Conservation (phyloP, 164 flowering plant genomes). For the Berberis vulgaris region DNA sequence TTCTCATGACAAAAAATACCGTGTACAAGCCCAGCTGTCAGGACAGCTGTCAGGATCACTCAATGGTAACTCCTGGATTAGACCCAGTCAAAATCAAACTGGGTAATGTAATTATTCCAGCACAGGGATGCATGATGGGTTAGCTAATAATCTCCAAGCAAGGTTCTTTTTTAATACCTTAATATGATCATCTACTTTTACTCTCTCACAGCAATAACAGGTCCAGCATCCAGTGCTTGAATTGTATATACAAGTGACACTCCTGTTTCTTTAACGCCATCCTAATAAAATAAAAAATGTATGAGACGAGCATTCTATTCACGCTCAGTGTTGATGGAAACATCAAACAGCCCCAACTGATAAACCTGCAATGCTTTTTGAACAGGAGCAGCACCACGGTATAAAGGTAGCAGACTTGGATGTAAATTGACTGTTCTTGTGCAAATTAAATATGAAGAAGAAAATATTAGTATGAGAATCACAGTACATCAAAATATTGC, state of each 20-base stretch:
- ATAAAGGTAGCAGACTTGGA: conserved; percentile 88
- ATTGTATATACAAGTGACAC: conserved; percentile 86
- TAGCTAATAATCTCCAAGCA: neutral
- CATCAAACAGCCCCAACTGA: neutral
- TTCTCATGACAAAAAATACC: no score
- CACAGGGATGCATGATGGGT: no score
- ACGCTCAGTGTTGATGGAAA: no score
- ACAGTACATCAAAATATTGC: no score
- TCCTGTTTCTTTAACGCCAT: conserved; percentile 93
- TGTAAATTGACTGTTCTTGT: conserved; percentile 92
- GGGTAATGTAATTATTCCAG: no score
- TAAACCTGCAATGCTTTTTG: conserved; percentile 92
- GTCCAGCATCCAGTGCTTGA: conserved; percentile 93
- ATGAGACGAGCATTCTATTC: neutral
- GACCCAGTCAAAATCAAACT: no score
- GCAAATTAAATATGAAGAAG: neutral
- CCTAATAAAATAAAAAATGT: conserved; percentile 30
- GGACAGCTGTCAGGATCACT: no score
- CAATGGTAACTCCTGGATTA: no score
- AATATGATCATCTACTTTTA: conserved; percentile 67
- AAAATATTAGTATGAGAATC: no score
- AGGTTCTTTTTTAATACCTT: conserved; percentile 37
- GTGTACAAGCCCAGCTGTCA: no score
- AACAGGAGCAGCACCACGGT: conserved; percentile 99
- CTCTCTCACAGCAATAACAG: conserved; percentile 64